Evolutionary conservation across 1,139 yeast species (phyloP).

Genomic region (Suhomyces wounanorum): DNA sequence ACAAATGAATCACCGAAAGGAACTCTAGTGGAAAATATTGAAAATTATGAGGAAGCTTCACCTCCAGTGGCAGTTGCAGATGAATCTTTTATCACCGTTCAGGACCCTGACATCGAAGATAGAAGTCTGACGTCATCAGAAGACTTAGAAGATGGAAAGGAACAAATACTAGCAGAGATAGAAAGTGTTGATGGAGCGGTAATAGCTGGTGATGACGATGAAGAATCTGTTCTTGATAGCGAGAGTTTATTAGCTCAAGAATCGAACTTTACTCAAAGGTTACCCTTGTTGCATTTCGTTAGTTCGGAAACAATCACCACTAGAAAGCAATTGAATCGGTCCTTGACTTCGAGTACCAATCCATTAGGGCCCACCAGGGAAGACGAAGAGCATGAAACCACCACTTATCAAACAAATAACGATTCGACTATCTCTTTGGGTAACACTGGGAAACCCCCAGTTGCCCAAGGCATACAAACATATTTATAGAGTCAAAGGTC

Average conservation of each 20-base stretch:
- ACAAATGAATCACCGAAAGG: not conserved
- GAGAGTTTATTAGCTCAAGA: conserved; percentile 19
- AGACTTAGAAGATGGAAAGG: conserved; percentile 3
- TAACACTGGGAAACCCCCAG: conserved; percentile 1
- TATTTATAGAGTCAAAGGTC: conserved; percentile 4
- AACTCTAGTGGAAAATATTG: not conserved
- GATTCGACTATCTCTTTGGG: conserved; percentile 6
- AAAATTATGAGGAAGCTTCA: not conserved
- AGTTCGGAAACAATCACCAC: conserved; percentile 27
- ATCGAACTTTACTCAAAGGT: conserved; percentile 31
- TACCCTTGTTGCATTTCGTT: conserved; percentile 33
- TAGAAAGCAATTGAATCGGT: conserved; percentile 8
- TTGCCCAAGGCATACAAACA: conserved; percentile 6
- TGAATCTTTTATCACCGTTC: not conserved
- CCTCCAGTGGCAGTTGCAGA: not conserved
- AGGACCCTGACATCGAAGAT: not conserved
- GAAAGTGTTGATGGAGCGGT: not conserved
- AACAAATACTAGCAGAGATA: not conserved
- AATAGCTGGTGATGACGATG: not conserved
- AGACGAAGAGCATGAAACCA: conserved; percentile 7
- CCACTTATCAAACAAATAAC: conserved; percentile 8
- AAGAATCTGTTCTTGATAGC: conserved; percentile 5
- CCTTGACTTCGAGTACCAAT: conserved; percentile 7
- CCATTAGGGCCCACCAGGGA: conserved; percentile 9
- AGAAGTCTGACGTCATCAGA: not conserved